Conservation (phyloP, 192 early-diverging fungal species). For the Mortierella claussenii region DNA sequence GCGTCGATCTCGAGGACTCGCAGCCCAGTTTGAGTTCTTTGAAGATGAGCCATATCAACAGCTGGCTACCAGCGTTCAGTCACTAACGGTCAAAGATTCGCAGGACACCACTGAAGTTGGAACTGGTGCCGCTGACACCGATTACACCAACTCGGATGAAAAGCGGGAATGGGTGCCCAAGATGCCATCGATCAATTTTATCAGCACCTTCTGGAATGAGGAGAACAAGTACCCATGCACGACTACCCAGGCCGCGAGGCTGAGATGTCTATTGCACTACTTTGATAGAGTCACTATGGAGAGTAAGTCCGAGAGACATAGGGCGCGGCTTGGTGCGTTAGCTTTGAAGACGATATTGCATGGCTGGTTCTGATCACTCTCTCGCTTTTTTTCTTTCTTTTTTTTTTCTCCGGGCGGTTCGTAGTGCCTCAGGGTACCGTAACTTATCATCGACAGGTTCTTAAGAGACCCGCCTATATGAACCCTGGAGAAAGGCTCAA, state of each 20-base stretch:
- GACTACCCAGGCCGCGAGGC: conserved; percentile 31
- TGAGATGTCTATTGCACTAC: conserved; percentile 44
- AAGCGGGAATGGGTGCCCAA: conserved; percentile 20
- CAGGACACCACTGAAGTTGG: neutral
- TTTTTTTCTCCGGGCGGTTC: neutral
- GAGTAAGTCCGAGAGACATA: conserved; percentile 15
- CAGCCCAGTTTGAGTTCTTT: conserved; percentile 42
- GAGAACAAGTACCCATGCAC: conserved; percentile 33
- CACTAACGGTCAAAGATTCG: conserved; percentile 9
- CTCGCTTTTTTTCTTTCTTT: neutral
- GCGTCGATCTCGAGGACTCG: conserved; percentile 13
- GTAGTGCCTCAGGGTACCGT: conserved; percentile 46
- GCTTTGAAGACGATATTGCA: neutral
- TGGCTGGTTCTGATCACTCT: neutral
- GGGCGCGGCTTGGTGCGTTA: neutral
- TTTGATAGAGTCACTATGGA: conserved; percentile 48
- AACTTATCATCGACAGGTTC: conserved; percentile 44
- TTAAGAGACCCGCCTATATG: conserved; percentile 36
- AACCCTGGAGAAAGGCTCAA: neutral
- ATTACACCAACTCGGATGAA: neutral
- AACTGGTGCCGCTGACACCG: neutral
- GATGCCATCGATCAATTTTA: conserved; percentile 46
- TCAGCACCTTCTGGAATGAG: conserved; percentile 46
- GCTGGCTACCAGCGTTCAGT: conserved; percentile 9
- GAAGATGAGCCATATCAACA: conserved; percentile 5